A percentile compares a stretch with the other conserved stretches of the same genome.
Conservation (phyloP, 192 early-diverging fungal species). For the Dissophora ornata region DNA sequence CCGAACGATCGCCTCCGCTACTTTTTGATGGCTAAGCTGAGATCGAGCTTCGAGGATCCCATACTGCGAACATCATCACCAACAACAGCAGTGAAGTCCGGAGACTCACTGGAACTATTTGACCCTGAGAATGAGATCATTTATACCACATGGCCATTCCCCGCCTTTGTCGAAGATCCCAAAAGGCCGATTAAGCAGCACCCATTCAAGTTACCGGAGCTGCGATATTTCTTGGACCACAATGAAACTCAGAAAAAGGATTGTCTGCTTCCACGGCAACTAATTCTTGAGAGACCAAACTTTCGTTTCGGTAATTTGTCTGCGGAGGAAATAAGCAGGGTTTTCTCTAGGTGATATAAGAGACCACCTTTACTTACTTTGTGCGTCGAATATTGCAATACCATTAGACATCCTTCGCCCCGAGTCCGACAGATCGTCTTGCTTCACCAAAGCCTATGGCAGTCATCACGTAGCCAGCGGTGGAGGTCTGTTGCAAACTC, state of each 20-base stretch:
- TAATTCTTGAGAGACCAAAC: slow-evolving; percentile 59
- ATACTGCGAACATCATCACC: neutral
- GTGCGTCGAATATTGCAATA: no score
- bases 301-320: slow-evolving; percentile 58
- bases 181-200: slow-evolving; percentile 13
- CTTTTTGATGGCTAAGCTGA: slow-evolving; percentile 70
- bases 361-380: no score
- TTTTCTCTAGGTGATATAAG: no score
- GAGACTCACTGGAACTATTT: neutral
- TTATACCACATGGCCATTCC: slow-evolving; percentile 61
- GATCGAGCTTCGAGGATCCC: slow-evolving; percentile 18
- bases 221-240: slow-evolving; percentile 41
- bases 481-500: slow-evolving; percentile 84
- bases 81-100: neutral
- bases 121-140: slow-evolving; percentile 42
- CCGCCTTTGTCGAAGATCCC: slow-evolving; percentile 42
- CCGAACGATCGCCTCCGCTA: slow-evolving; percentile 83
- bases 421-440: slow-evolving; percentile 65
- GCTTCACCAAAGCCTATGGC: slow-evolving; percentile 90
- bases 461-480: slow-evolving; percentile 80
- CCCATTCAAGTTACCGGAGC: slow-evolving; percentile 18
- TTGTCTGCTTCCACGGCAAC: slow-evolving; percentile 53
- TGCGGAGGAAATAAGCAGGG: neutral
- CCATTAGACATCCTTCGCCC: slow-evolving; percentile 73
- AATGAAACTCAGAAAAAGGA: slow-evolving; percentile 29